phyloP scores from a whole-genome alignment of 140 eudicot genomes.

The Oenanthe javanica region DNA sequence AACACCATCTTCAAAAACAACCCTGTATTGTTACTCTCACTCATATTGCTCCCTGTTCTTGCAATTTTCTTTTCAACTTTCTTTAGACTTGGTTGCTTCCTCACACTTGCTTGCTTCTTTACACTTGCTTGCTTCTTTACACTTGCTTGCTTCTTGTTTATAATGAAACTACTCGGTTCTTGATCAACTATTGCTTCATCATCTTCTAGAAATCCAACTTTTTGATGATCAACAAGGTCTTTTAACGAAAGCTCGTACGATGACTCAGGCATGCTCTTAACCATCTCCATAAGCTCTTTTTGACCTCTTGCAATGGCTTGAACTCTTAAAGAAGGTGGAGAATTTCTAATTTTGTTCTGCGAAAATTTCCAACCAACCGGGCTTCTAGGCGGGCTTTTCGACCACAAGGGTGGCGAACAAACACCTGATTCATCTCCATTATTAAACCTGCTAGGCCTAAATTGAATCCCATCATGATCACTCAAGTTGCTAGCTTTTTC shows the following conservation, averaged over 20 bases:
- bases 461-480: conserved; percentile 29
- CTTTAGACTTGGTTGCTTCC: conserved; percentile 19
- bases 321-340: conserved; percentile 53
- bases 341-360: conserved; percentile 7
- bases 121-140: neutral
- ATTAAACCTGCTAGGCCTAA: conserved; percentile 24
- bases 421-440: conserved; percentile 45
- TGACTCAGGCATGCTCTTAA: conserved; percentile 78
- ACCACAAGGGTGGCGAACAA: conserved; percentile 73
- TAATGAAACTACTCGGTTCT: neutral
- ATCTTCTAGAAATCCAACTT: neutral
- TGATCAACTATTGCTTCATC: neutral
- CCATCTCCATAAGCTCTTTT: conserved; percentile 87
- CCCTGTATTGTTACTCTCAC: conserved; percentile 25
- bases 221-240: conserved; percentile 61
- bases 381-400: conserved; percentile 34
- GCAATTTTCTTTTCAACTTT: conserved; percentile 20
- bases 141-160: conserved; percentile 2
- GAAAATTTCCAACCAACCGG: conserved; percentile 19
- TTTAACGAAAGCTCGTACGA: conserved; percentile 76
- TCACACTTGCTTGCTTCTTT: neutral
- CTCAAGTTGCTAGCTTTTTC: conserved; percentile 9
- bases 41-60: conserved; percentile 29
- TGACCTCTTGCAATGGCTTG: conserved; percentile 85
- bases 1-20: conserved; percentile 41